Percentiles rank a stretch among this genome's conserved stretches.
Evolutionary conservation across 2,329 filamentous ascomycete genomes (phyloP).

Genomic region (Cryoendolithus antarcticus): DNA sequence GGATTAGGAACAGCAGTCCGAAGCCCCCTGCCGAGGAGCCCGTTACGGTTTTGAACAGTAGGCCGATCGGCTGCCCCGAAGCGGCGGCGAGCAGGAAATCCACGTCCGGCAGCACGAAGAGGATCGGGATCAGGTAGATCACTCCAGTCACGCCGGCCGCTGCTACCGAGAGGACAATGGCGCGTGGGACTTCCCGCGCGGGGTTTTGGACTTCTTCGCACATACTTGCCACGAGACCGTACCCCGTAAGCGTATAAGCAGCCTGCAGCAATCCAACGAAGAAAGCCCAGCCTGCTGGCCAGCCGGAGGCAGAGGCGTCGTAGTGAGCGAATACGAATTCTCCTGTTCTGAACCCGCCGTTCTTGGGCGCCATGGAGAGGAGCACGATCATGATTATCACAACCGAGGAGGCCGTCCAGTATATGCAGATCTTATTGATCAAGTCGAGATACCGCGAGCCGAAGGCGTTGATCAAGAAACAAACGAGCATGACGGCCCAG

Average conservation of each 20-base stretch:
- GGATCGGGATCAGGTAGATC: slow-evolving; percentile 58
- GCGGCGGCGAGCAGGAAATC: slow-evolving; percentile 50
- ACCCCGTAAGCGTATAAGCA: slow-evolving; percentile 49
- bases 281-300: slow-evolving; percentile 58
- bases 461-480: slow-evolving; percentile 54
- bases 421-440: slow-evolving; percentile 62
- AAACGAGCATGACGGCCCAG: slow-evolving; percentile 57
- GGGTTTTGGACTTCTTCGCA: slow-evolving; percentile 61
- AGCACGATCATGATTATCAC: slow-evolving; percentile 56
- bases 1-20: slow-evolving; percentile 60
- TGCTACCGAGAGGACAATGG: slow-evolving; percentile 57
- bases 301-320: slow-evolving; percentile 53
- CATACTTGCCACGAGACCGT: slow-evolving; percentile 61
- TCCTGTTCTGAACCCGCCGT: slow-evolving; percentile 41
- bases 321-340: slow-evolving; percentile 58
- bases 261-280: slow-evolving; percentile 60
- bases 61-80: slow-evolving; percentile 63
- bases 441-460: slow-evolving; percentile 49
- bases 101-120: slow-evolving; percentile 64
- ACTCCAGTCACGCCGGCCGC: slow-evolving; percentile 54
- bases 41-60: slow-evolving; percentile 64
- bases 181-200: slow-evolving; percentile 56
- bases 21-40: slow-evolving; percentile 57
- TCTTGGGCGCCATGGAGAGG: slow-evolving; percentile 40
- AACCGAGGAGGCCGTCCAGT: slow-evolving; percentile 55